Evolutionary conservation across 164 flowering plant species (phyloP).

Genomic region (Magnolia sinica): DNA sequence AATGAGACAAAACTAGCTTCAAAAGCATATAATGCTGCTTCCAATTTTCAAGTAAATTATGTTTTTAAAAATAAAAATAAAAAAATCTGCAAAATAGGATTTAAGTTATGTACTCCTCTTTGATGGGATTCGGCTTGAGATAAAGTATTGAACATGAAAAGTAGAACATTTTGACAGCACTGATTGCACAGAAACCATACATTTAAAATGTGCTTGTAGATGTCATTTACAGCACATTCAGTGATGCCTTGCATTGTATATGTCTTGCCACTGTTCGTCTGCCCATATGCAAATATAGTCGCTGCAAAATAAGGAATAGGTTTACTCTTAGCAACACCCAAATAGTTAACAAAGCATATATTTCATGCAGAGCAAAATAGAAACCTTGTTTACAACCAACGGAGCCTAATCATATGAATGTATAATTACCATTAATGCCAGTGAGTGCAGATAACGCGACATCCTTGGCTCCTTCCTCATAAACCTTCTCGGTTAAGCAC

Average conservation of each 20-base stretch:
- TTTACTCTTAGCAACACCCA: background rate
- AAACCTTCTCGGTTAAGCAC: constrained; percentile 64
- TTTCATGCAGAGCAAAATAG: background rate
- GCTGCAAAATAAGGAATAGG: constrained; percentile 41
- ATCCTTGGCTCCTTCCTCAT: constrained; percentile 88
- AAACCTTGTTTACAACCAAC: background rate
- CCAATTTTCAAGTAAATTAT: background rate
- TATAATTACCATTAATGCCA: constrained; percentile 83
- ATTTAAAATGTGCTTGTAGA: constrained; percentile 72
- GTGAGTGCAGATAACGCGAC: constrained; percentile 89
- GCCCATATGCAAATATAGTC: constrained; percentile 99
- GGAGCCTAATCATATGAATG: too few relatives aligned
- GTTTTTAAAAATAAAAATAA: too few relatives aligned
- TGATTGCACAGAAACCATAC: constrained; percentile 32
- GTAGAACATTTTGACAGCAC: background rate
- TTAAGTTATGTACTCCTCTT: background rate
- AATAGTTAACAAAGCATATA: background rate
- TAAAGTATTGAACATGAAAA: background rate
- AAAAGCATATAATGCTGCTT: background rate
- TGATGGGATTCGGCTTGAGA: background rate
- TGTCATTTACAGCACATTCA: constrained; percentile 89
- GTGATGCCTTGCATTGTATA: constrained; percentile 98
- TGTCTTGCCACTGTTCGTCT: constrained; percentile 98
- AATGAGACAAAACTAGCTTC: background rate
- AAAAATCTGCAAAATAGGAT: background rate